Evolutionary conservation across 2,329 filamentous ascomycete species (phyloP), one percentile per base, ranked within the genome.

Genomic region (Aspergillus alliaceus): DNA sequence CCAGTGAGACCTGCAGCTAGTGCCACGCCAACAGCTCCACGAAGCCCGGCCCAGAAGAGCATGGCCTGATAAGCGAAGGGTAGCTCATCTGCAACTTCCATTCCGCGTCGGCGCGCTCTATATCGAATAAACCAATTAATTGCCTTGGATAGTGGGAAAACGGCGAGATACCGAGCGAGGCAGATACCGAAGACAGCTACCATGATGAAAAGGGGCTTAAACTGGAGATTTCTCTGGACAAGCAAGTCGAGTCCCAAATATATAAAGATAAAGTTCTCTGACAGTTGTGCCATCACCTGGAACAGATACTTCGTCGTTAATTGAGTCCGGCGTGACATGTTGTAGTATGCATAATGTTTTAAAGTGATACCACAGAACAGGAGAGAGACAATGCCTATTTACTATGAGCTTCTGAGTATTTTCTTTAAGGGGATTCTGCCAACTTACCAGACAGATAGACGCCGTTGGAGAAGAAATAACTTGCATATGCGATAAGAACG

Each of bases 181-280:
- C 93, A 98, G 51, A 99, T 96, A 4, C 95, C 93, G 48, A 93
- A 79, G 4, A 96, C 88, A 0, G 93, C 93, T 64, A 99, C 87
- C 54, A 99, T 89, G 67, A 98, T 98, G 69, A 99, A 91, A 2
- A 96, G 86, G 0, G 95, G 95, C 70, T 97, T 96, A 78, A 96
- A 99, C 58, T 91, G 86, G 24, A 97, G 82, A 50, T 90, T 86
- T 52, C 87, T 87, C 67, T 98, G 93, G 3, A 95, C 97, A 74
- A 99, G 98, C 27, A 99, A 83, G 0, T 95, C 96, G 3, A 99
- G 82, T 6, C 95, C 95, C 0, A 99, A 86, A 71, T 99, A 99
- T 74, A 99, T 99, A 79, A 99, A 99, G 75, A 99, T 99, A 73
- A 99, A 99, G 75, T 99, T 99, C 77, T 99, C 95, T 0, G 93